A percentile compares a stretch with the other conserved stretches of the same genome.
These are phyloP conservation scores for Epithele typhae DNA, from an alignment of 768 basidiomycete genomes.

Conservation along the genomic window DNA sequence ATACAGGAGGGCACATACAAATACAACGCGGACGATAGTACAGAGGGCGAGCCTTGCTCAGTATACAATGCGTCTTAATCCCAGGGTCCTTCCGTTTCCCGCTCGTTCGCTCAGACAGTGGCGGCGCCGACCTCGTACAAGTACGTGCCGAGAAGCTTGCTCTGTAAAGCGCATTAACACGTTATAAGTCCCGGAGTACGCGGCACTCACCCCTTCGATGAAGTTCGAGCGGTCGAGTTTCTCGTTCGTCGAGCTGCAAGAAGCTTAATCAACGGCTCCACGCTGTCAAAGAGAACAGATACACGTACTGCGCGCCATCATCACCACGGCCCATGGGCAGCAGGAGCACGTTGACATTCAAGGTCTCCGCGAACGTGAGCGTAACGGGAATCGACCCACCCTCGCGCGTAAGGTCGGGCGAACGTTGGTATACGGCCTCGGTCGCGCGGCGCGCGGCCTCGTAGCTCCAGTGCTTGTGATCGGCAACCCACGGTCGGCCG, in stretches of 20 bases:
- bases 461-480: slow-evolving; percentile 89
- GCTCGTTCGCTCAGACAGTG: neutral
- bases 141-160: slow-evolving; percentile 77
- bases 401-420: slow-evolving; percentile 83
- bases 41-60: too few species aligned
- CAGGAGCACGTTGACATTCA: slow-evolving; percentile 82
- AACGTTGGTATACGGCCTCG: slow-evolving; percentile 57
- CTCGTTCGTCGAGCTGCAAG: slow-evolving; percentile 81
- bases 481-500: slow-evolving; percentile 88
- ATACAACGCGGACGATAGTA: too few species aligned
- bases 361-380: slow-evolving; percentile 85
- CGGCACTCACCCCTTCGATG: slow-evolving; percentile 65
- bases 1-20: too few species aligned
- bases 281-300: neutral
- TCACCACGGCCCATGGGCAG: slow-evolving; percentile 93
- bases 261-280: neutral
- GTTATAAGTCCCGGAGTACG: neutral
- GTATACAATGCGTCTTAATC: too few species aligned
- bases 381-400: slow-evolving; percentile 96
- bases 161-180: slow-evolving; percentile 30
- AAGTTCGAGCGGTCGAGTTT: slow-evolving; percentile 91
- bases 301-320: slow-evolving; percentile 85
- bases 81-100: neutral
- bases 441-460: slow-evolving; percentile 84
- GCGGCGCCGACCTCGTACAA: slow-evolving; percentile 58